phyloP scores from a whole-genome alignment of 345 rosid genomes.

The Boechera stricta region DNA sequence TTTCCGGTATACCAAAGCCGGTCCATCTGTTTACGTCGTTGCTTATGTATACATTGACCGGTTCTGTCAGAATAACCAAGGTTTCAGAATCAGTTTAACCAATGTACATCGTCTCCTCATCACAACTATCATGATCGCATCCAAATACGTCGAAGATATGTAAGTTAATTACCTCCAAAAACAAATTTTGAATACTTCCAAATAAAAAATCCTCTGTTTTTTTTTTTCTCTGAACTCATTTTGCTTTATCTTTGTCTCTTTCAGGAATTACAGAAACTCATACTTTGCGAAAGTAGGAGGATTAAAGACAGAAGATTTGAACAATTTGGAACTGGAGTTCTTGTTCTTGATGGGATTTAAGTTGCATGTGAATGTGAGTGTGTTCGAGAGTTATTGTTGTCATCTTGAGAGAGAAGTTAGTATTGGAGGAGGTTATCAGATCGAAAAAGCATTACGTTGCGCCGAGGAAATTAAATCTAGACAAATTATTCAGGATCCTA shows the following conservation, averaged over 20 bases:
- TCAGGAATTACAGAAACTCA: constrained; percentile 85
- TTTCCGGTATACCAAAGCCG: constrained; percentile 78
- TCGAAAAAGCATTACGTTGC: constrained; percentile 79
- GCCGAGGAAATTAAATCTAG: constrained; percentile 85
- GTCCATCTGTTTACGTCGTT: constrained; percentile 87
- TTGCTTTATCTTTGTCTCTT: neutral
- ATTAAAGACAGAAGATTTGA: constrained; percentile 65
- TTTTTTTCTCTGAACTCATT: neutral
- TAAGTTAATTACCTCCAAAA: constrained; percentile 47
- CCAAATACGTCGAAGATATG: constrained; percentile 93
- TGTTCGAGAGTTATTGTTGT: constrained; percentile 88
- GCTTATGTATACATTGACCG: constrained; percentile 91
- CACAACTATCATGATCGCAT: constrained; percentile 88
- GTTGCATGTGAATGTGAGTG: constrained; percentile 85
- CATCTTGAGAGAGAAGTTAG: constrained; percentile 93
- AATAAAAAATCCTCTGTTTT: neutral
- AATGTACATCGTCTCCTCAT: constrained; percentile 85
- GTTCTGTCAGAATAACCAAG: constrained; percentile 76
- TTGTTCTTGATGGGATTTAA: constrained; percentile 90
- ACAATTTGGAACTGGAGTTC: constrained; percentile 77
- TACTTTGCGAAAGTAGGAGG: constrained; percentile 90
- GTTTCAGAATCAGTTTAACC: constrained; percentile 64
- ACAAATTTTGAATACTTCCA: neutral
- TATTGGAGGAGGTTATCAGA: constrained; percentile 85
- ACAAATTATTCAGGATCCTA: constrained; percentile 53